Base-by-base conservation (phyloP, 2,329 filamentous ascomycete species). In the Alternaria sp. region DNA sequence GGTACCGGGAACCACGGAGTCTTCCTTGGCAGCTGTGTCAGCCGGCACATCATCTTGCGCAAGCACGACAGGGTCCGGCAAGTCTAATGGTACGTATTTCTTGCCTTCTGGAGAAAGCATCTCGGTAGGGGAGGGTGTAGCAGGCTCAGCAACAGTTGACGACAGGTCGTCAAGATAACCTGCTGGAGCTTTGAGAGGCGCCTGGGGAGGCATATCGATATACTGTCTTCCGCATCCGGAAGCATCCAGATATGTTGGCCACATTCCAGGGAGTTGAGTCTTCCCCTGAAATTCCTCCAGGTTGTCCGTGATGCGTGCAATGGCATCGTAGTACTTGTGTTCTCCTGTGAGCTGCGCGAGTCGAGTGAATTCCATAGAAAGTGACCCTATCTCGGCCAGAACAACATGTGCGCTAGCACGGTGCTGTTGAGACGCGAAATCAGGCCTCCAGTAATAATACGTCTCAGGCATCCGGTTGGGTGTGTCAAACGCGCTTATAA, bases 401-500 rank as follows among this genome's bases (percentile, higher is more conserved):
- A 84, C 75, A 2, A 82, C 78, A 5, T 70, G 73, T 16, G 71
- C 68, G 54, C 80, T 76, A 14, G 81, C 81, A 4, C 74, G 75
- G 55, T 82, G 81, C 36, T 71, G 58, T 18, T 77, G 66, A 78
- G 71, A 69, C 1, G 75, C 64, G 24, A 78, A 76, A n/a, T 71
- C 64, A 56, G 80, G 78, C 54, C 81, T 81, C 84, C 85, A 87
- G 52, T 85, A 81, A 80, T 87, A 89, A 51, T 84, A 83, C 7
- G 81, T 81, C 43, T 87, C 79, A 0, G 89, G 89, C 83, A 91
- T 87, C n/a, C 84, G 83, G 70, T 89, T 89, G 2, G 86, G 86
- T 11, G 89, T 91, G 66, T 91, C 88, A 66, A 90, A 91, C 2
- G 87, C 87, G 24, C 85, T 84, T 71, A 90, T 88, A 24, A 91